phyloP scores from a whole-genome alignment of 805 yeast species.

The Tetrapisispora pingtungensis region DNA sequence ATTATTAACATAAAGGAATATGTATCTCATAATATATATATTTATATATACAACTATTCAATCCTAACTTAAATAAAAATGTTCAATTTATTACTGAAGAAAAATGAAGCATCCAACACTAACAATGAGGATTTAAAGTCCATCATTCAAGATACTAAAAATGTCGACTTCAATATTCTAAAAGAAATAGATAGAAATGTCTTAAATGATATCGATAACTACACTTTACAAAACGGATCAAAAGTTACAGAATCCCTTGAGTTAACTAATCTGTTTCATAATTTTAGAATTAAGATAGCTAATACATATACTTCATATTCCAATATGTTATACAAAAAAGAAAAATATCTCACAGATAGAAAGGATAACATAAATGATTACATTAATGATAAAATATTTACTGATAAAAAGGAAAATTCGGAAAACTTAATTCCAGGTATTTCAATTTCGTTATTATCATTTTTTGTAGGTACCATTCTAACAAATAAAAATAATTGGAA shows the following conservation, averaged over 20 bases:
- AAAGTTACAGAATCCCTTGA: constrained; percentile 8
- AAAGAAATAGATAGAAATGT: not conserved
- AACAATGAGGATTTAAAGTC: not conserved
- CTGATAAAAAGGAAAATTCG: constrained; percentile 15
- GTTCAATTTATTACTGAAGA: too few species aligned
- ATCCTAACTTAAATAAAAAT: too few species aligned
- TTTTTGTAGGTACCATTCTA: constrained; percentile 21
- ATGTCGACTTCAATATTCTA: not conserved
- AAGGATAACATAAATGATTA: constrained; percentile 3
- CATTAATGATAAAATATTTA: constrained; percentile 14
- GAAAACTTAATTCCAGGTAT: constrained; percentile 21
- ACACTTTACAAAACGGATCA: constrained; percentile 7
- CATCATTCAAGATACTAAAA: not conserved
- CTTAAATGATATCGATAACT: not conserved
- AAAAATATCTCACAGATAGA: constrained; percentile 1
- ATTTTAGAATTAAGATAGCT: constrained; percentile 8
- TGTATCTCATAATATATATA: too few species aligned
- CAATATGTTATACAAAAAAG: constrained; percentile 6
- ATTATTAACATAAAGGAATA: too few species aligned
- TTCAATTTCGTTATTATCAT: constrained; percentile 20
- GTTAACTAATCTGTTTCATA: constrained; percentile 8
- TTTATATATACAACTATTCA: too few species aligned
- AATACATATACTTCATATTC: constrained; percentile 4
- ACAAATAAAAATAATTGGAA: constrained; percentile 20
- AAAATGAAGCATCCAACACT: not conserved